A percentile compares a stretch with the other conserved stretches of the same genome.
Conservation (phyloP, 257 asterid species). For the Fraxinus cuspidata region DNA sequence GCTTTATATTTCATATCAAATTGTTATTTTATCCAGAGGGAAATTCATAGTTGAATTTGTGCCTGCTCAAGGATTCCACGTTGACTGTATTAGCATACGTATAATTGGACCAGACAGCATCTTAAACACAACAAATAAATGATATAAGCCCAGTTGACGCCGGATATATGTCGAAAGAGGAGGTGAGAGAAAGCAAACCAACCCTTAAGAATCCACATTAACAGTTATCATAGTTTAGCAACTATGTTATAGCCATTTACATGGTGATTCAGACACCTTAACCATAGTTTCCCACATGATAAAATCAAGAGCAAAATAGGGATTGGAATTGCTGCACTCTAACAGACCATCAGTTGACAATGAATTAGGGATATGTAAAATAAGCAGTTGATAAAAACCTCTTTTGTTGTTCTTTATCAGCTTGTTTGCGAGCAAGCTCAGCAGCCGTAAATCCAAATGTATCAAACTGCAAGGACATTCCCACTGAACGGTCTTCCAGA, state of each 20-base stretch:
- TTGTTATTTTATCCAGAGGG: neutral
- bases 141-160: neutral
- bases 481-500: constrained; percentile 72
- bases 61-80: neutral
- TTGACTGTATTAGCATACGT: neutral
- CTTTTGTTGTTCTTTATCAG: constrained; percentile 76
- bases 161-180: neutral
- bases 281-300: constrained; percentile 15
- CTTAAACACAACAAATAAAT: neutral
- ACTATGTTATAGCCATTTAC: neutral
- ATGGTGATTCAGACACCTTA: neutral
- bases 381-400: constrained; percentile 47
- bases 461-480: constrained; percentile 80
- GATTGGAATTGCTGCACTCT: neutral
- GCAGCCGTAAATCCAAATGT: constrained; percentile 95
- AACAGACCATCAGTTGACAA: constrained; percentile 10
- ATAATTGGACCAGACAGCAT: neutral
- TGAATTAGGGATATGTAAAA: constrained; percentile 11
- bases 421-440: constrained; percentile 83
- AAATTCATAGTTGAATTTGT: neutral
- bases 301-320: constrained; percentile 8
- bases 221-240: neutral
- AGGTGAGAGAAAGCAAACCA: neutral
- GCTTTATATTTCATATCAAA: neutral
- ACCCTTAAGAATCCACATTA: neutral